Evolutionary conservation across 106 monocot genomes (phyloP), one percentile per base, ranked within the genome.

Genomic region (Amphibolis antarctica): DNA sequence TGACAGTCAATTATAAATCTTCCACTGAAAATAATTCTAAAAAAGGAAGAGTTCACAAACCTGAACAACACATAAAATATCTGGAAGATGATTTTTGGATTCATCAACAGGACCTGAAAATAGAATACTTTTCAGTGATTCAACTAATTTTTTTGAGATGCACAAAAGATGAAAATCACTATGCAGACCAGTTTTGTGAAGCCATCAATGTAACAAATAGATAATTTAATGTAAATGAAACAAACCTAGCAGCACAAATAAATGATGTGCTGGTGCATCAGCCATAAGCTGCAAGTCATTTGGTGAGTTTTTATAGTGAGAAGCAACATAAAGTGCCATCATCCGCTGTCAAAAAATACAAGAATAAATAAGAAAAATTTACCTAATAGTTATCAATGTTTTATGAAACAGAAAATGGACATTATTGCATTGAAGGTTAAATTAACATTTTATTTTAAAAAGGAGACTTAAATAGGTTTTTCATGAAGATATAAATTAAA

Each of bases 271-370:
- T 12, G 98, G 98, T 5, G 91, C 98, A 91, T 98, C 98, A n/a
- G 98, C 84, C 98, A 98, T 98, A 67, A 98, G 60, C 76, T 98
- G 98, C 46, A 98, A 82, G 67, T 98, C 98, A 84, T 98, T 91
- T 27, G 98, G 98, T 27, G 98, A 87, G 77, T 98, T 98, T 75
- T 98, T 98, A 73, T 98, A 98, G 65, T 98, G 98, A 15, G 98
- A 98, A 53, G 90, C 86, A 72, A 98, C 91, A 85, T 91, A 98
- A 55, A 98, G 87, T 9, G 98, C 84, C 91, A 98, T 91, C 98
- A 98, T 98, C 55, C 98, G 58, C 98, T 98, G 57, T 43, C 58
- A 69, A 76, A 75, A 66, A 71, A 28, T 11, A 24, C 36, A 4
- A 21, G 20, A 58, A 47, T 44, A 19, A 10, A 60, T 18, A 69